Percentiles rank a stretch among this genome's conserved stretches.
phyloP scores from a whole-genome alignment of 371 early-diverging fungal genomes.

The Mortierella sp. region DNA sequence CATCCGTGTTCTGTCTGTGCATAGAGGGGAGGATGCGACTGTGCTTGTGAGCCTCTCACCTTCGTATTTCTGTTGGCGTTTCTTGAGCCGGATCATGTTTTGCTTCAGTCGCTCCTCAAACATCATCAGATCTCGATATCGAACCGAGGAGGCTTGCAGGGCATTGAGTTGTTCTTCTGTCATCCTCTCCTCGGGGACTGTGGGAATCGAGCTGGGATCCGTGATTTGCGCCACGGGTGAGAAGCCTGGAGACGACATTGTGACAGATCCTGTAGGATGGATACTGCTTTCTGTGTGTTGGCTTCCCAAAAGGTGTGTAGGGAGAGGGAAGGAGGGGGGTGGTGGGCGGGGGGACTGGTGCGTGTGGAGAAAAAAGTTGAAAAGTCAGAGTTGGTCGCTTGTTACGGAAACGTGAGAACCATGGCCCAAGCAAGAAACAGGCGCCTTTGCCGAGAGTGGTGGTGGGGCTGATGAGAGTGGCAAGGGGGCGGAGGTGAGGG shows the following conservation, averaged over 20 bases:
- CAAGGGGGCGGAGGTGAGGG: too few relatives aligned
- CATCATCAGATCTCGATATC: conserved; percentile 72
- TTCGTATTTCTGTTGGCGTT: conserved; percentile 73
- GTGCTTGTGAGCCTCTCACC: conserved; percentile 58
- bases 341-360: too few relatives aligned
- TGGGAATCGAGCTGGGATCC: conserved; percentile 8
- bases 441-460: too few relatives aligned
- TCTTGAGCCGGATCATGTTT: conserved; percentile 64
- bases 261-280: too few relatives aligned
- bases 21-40: too few relatives aligned
- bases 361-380: background rate
- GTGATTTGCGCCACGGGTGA: conserved; percentile 49
- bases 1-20: too few relatives aligned
- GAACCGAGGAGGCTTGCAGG: conserved; percentile 55
- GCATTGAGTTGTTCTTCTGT: conserved; percentile 46
- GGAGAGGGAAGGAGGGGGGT: background rate
- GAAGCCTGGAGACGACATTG: conserved; percentile 13
- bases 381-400: background rate
- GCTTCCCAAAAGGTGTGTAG: background rate
- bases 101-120: conserved; percentile 75
- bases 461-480: too few relatives aligned
- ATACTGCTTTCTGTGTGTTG: too few relatives aligned
- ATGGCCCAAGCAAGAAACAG: too few relatives aligned
- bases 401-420: too few relatives aligned
- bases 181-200: conserved; percentile 27